phyloP scores from a whole-genome alignment of 1,284 basidiomycete species.

The Rhodotorula sp. region DNA sequence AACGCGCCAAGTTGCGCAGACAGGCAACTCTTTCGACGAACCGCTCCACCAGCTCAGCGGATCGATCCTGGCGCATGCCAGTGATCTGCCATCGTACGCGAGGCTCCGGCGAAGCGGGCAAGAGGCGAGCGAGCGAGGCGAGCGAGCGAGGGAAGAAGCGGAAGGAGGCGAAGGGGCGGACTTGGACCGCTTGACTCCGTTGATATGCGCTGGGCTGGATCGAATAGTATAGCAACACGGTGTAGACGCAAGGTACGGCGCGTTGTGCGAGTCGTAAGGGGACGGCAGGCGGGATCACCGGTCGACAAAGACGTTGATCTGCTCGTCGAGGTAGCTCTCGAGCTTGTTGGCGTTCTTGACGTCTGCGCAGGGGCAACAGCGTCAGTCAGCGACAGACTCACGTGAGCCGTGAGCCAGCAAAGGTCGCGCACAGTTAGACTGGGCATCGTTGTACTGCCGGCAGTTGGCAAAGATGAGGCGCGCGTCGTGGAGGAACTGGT shows the following conservation, averaged over 20 bases:
- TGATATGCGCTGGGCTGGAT: background rate
- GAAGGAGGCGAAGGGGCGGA: no score
- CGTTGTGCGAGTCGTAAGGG: background rate
- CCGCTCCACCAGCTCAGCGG: no score
- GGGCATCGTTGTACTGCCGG: slow-evolving; percentile 80
- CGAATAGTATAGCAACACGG: slow-evolving; percentile 1
- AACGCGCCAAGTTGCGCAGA: no score
- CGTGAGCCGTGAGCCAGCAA: no score
- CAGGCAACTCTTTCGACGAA: no score
- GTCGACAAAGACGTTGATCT: slow-evolving; percentile 30
- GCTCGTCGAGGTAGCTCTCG: slow-evolving; percentile 56
- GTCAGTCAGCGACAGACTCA: no score
- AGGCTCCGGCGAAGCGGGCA: no score
- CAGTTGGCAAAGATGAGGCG: slow-evolving; percentile 90
- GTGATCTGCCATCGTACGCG: no score
- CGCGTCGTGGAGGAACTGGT: slow-evolving; percentile 75
- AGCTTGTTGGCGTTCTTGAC: slow-evolving; percentile 80
- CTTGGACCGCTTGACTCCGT: background rate
- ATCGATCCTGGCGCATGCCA: no score
- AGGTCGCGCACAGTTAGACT: slow-evolving; percentile 59
- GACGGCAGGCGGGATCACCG: background rate
- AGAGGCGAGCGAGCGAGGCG: no score
- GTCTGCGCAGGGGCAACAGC: slow-evolving; percentile 47
- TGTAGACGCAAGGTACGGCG: background rate
- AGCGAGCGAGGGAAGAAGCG: no score